Evolutionary conservation across 345 rosid species (phyloP).

Genomic region (Eucalyptus tenuipes): DNA sequence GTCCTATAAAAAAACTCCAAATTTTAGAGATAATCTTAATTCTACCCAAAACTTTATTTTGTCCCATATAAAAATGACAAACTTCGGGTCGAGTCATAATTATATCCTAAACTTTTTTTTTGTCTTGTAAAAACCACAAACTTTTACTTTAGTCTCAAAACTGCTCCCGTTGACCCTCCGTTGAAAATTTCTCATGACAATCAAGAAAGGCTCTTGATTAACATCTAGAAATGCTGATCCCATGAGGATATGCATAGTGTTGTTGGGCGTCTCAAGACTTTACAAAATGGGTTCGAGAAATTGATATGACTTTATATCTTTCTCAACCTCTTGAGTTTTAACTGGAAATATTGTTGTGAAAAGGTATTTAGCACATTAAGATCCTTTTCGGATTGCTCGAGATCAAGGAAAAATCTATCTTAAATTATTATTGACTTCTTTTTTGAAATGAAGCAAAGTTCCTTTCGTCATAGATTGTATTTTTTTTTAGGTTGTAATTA

Average conservation of each 20-base stretch:
- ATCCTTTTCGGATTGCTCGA: neutral
- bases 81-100: fast-evolving
- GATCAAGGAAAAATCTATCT: neutral
- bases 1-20: too few relatives aligned
- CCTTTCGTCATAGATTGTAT: neutral
- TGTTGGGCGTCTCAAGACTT: neutral
- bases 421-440: neutral
- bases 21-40: too few relatives aligned
- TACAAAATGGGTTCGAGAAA: neutral
- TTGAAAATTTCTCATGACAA: too few relatives aligned
- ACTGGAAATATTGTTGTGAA: neutral
- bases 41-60: too few relatives aligned
- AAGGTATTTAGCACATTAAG: neutral
- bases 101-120: too few relatives aligned
- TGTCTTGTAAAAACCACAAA: too few relatives aligned
- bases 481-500: neutral
- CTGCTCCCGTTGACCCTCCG: fast-evolving
- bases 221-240: neutral
- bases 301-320: neutral
- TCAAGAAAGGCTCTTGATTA: too few relatives aligned
- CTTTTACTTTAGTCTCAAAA: too few relatives aligned
- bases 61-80: too few relatives aligned
- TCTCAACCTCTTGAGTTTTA: neutral
- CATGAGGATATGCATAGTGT: neutral
- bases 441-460: neutral